A percentile compares a stretch with the other conserved stretches of the same genome.
Evolutionary conservation across 306 rosid species (phyloP).

Genomic region (Lupinus albus): DNA sequence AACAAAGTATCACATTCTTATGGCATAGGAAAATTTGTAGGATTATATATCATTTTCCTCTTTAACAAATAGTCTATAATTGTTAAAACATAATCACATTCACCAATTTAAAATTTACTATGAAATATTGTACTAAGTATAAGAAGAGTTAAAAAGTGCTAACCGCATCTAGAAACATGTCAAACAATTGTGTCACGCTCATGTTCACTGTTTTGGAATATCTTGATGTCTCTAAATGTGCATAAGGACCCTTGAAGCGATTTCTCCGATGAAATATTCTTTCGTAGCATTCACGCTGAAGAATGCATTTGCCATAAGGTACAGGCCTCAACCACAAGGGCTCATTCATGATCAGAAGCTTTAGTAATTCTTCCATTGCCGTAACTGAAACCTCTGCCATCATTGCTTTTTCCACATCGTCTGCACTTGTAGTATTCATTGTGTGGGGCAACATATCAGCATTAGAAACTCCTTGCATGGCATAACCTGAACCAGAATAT

Average conservation of each 20-base stretch:
- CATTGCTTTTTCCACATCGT: constrained; percentile 41
- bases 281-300: constrained; percentile 57
- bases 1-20: too few species aligned
- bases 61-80: too few species aligned
- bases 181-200: constrained; percentile 52
- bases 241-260: constrained; percentile 34
- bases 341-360: constrained; percentile 47
- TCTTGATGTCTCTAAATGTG: constrained; percentile 61
- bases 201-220: constrained; percentile 52
- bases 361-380: constrained; percentile 60
- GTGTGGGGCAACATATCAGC: constrained; percentile 11
- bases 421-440: constrained; percentile 15
- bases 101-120: background rate
- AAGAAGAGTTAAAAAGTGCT: background rate
- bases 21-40: too few species aligned
- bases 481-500: too few species aligned
- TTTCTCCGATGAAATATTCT: constrained; percentile 35
- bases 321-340: constrained; percentile 60
- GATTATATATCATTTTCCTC: too few species aligned
- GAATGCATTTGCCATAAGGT: constrained; percentile 34
- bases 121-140: background rate
- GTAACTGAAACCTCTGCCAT: constrained; percentile 49
- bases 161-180: constrained; percentile 61
- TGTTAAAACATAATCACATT: too few species aligned
- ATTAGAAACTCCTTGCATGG: background rate